Evolutionary conservation across 371 early-diverging fungal genomes (phyloP).

Genomic region (Parasitella parasitica): DNA sequence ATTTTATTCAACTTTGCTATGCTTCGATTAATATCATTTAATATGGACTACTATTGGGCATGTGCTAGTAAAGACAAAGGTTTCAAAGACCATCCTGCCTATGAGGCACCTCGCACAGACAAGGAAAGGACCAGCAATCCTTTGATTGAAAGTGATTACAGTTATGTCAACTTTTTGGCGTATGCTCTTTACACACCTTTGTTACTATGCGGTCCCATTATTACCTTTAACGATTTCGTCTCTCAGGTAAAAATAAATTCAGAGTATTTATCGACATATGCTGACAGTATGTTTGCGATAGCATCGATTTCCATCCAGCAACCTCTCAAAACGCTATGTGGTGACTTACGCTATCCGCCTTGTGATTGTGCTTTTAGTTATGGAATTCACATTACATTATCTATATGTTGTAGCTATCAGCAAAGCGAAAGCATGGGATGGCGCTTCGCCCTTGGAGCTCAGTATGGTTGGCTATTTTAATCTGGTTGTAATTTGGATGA

Average conservation of each 20-base stretch:
- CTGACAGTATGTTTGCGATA: conserved; percentile 1
- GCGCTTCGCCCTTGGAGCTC: conserved; percentile 72
- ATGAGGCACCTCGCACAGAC: conserved; percentile 35
- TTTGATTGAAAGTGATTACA: conserved; percentile 65
- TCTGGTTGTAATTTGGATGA: conserved; percentile 89
- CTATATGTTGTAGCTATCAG: conserved; percentile 87
- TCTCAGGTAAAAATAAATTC: conserved; percentile 61
- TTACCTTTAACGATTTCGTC: conserved; percentile 90
- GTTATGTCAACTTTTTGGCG: conserved; percentile 69
- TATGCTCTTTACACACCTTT: conserved; percentile 89
- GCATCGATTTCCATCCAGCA: conserved; percentile 51
- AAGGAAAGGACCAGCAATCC: conserved; percentile 64
- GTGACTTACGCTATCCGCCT: conserved; percentile 54
- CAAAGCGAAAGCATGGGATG: conserved; percentile 78
- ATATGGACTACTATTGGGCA: conserved; percentile 90
- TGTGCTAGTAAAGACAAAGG: neutral
- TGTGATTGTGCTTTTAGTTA: conserved; percentile 55
- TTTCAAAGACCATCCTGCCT: neutral
- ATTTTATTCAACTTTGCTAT: conserved; percentile 87
- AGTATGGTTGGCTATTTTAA: conserved; percentile 82
- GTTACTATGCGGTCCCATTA: conserved; percentile 93
- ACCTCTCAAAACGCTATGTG: conserved; percentile 38
- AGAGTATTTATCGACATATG: neutral
- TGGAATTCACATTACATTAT: conserved; percentile 84
- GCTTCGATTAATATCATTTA: conserved; percentile 87